Base-by-base conservation (phyloP, 805 yeast species). In the Zygoascus tannicola region DNA sequence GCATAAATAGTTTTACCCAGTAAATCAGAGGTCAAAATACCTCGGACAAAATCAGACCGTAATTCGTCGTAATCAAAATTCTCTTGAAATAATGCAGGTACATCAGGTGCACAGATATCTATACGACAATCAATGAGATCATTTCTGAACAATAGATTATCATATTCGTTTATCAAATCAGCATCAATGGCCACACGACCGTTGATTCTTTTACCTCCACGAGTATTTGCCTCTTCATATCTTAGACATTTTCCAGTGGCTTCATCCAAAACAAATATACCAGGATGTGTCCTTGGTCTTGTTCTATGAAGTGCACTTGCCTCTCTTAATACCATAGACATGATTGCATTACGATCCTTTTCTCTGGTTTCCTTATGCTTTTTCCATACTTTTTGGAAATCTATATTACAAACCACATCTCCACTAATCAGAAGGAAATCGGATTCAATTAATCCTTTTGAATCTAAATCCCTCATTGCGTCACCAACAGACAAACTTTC, bases 121-220 rank as follows among this genome's bases (percentile, higher is more conserved):
- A 92, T 87, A 60, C 84, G 92, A 62, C 98, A 92, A 67, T 92
- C 98, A 47, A 92, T 88, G 50, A 92, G 74, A 63, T 92, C 97
- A 62, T 92, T 92, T 58, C 96, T 76, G 46, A 92, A 70, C 7
- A 75, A 74, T 52, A 92, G 79, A 37, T 76, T 81, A 46, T 74
- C 78, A 30, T 42, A 43, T 36, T 64, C 70, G 48, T 80, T 86
- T 52, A 88, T 69, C 38, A 92, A 66, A 60, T 92, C 97, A 0
- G 90, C 83, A 57, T 87, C 96, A 39, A 87, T 75, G 44, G 75
- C 71, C 23, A 86, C 72, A 5, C 76, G 60, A 41, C 67, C 68
- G 19, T 32, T 40, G 23, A 35, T 35, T 20, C 18, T 32, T 19
- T 36, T n/a, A 20, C 36, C 36, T 7, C 40, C 35, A 19, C 21